phyloP scores from a whole-genome alignment of 202 grass and related monocot genomes.

The Alloteropsis angusta region DNA sequence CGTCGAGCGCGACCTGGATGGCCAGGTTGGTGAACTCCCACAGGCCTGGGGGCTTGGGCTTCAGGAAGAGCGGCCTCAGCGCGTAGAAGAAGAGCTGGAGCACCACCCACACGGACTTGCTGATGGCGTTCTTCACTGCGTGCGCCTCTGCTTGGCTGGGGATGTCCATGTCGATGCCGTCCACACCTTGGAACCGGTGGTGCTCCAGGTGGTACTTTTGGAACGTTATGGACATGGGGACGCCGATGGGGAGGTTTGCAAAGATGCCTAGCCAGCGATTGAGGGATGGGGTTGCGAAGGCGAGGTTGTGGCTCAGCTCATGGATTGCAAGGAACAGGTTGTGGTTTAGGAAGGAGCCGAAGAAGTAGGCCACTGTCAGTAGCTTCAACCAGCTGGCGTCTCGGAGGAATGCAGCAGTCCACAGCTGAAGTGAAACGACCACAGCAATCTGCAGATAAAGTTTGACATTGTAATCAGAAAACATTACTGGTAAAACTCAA shows the following conservation, averaged over 20 bases:
- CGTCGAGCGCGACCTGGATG: conserved; percentile 54
- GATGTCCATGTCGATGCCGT: conserved; percentile 89
- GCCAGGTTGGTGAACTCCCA: conserved; percentile 85
- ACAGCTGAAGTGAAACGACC: conserved; percentile 71
- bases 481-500: neutral
- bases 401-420: conserved; percentile 49
- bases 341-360: conserved; percentile 94
- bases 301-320: conserved; percentile 95
- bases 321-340: conserved; percentile 96
- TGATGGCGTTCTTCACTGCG: conserved; percentile 36
- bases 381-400: conserved; percentile 80
- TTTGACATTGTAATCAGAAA: conserved; percentile 11
- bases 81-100: conserved; percentile 92
- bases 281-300: conserved; percentile 65
- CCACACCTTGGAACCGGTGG: conserved; percentile 87
- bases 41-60: conserved; percentile 70
- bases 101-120: conserved; percentile 78
- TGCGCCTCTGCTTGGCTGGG: conserved; percentile 52
- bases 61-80: conserved; percentile 65
- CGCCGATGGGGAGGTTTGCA: conserved; percentile 81
- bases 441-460: conserved; percentile 51
- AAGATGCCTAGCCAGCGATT: conserved; percentile 94
- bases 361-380: conserved; percentile 69
- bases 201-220: conserved; percentile 97
- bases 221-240: conserved; percentile 94